Conservation (phyloP, 441 rosid genomes). For the Theobroma grandiflorum region DNA sequence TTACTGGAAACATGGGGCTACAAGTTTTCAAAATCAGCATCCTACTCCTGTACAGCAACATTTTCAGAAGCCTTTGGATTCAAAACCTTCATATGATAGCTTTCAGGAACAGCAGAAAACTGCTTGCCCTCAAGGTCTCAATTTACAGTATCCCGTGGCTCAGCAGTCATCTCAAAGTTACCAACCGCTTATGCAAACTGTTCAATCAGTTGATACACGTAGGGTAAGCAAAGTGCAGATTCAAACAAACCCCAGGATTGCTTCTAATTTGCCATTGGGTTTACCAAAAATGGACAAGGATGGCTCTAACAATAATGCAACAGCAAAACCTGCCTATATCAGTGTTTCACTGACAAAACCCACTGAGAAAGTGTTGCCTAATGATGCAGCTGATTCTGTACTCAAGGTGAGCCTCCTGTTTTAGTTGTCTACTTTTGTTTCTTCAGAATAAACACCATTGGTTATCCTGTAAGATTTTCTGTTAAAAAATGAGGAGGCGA, state of each 20-base stretch:
- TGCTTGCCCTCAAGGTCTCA: conserved; percentile 66
- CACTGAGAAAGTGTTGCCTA: conserved; percentile 50
- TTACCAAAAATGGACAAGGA: conserved; percentile 74
- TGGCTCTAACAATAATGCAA: conserved; percentile 46
- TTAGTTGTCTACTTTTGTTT: conserved; percentile 13
- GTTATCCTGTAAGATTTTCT: background rate
- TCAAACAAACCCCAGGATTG: conserved; percentile 97
- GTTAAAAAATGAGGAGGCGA: background rate
- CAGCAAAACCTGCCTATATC: conserved; percentile 83
- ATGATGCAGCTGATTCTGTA: conserved; percentile 65
- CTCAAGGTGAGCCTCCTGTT: conserved; percentile 64
- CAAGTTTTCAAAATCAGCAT: conserved; percentile 66
- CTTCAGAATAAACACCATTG: background rate
- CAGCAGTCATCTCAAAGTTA: conserved; percentile 59
- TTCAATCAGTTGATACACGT: conserved; percentile 60
- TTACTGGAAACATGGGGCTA: conserved; percentile 75
- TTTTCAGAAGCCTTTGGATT: conserved; percentile 67
- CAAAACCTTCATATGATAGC: conserved; percentile 66
- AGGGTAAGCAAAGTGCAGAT: conserved; percentile 90
- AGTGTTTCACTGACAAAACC: conserved; percentile 77
- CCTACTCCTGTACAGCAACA: conserved; percentile 65
- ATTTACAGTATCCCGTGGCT: conserved; percentile 59
- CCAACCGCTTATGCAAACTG: conserved; percentile 59
- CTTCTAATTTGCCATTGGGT: conserved; percentile 83
- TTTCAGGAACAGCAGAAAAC: conserved; percentile 78